phyloP scores from a whole-genome alignment of 2,329 filamentous ascomycete species.

The Colletotrichum truncatum region DNA sequence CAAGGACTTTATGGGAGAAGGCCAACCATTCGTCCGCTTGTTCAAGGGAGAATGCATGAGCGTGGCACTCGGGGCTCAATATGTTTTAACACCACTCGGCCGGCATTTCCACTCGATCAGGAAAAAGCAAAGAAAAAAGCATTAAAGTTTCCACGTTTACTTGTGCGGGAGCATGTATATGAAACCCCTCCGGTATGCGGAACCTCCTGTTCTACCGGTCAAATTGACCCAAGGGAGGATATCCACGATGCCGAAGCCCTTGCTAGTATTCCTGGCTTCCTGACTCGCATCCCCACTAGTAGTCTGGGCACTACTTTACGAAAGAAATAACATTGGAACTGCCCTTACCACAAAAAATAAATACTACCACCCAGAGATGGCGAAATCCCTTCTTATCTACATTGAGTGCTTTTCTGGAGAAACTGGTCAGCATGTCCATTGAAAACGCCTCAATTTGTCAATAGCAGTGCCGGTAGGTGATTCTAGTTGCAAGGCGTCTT shows the following conservation, averaged over 20 bases:
- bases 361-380: too few species aligned
- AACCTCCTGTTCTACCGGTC: neutral
- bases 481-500: too few species aligned
- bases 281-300: conserved; percentile 11
- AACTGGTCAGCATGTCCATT: too few species aligned
- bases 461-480: too few species aligned
- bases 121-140: neutral
- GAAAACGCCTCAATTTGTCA: too few species aligned
- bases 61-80: neutral
- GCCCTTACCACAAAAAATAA: neutral
- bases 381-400: too few species aligned
- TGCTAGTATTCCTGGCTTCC: neutral
- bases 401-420: too few species aligned
- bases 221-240: neutral
- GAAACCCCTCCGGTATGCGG: neutral
- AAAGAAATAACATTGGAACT: neutral
- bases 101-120: neutral
- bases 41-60: neutral
- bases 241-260: neutral
- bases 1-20: neutral
- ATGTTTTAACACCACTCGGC: neutral
- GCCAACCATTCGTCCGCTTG: neutral
- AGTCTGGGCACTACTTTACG: neutral
- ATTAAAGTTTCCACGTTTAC: neutral
- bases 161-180: neutral